phyloP scores from a whole-genome alignment of 108 stramenopile genomes.

The Cyclotella choctawhatcheeana region DNA sequence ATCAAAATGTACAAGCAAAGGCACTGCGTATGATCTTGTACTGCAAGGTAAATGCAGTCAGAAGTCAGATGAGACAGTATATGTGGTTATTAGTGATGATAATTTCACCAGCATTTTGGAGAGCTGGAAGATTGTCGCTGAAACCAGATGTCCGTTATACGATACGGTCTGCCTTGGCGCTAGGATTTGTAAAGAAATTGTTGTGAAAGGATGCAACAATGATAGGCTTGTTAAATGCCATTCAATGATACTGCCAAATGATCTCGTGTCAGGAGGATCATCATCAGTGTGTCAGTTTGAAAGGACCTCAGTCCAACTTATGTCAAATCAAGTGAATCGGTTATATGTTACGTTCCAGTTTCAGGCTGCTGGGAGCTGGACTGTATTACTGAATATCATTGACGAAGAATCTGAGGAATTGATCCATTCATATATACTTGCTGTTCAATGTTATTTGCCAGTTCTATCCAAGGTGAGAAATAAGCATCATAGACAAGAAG shows the following conservation, averaged over 20 bases:
- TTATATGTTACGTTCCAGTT: slow-evolving; percentile 2
- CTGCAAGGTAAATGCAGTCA: neutral
- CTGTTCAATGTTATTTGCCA: slow-evolving; percentile 5
- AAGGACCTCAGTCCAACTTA: neutral
- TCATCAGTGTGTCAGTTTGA: slow-evolving; percentile 1
- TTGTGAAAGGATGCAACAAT: neutral
- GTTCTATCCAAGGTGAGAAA: slow-evolving; percentile 11
- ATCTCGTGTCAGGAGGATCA: neutral
- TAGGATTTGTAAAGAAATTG: slow-evolving; percentile 5
- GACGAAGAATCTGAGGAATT: slow-evolving; percentile 1
- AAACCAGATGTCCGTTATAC: neutral
- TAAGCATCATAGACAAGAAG: too few species aligned
- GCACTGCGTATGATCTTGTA: neutral
- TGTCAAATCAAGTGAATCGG: slow-evolving; percentile 1
- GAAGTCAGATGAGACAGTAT: neutral
- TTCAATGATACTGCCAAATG: slow-evolving; percentile 5
- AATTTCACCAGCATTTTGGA: slow-evolving; percentile 9
- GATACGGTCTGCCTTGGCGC: slow-evolving; percentile 8
- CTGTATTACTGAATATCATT: neutral
- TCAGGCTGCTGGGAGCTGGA: neutral
- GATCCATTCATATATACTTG: neutral
- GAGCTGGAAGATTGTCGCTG: slow-evolving; percentile 12
- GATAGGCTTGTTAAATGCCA: neutral
- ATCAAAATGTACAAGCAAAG: neutral
- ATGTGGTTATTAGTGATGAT: slow-evolving; percentile 14